phyloP scores from a whole-genome alignment of 768 basidiomycete genomes.

The Tulasnella sp. region DNA sequence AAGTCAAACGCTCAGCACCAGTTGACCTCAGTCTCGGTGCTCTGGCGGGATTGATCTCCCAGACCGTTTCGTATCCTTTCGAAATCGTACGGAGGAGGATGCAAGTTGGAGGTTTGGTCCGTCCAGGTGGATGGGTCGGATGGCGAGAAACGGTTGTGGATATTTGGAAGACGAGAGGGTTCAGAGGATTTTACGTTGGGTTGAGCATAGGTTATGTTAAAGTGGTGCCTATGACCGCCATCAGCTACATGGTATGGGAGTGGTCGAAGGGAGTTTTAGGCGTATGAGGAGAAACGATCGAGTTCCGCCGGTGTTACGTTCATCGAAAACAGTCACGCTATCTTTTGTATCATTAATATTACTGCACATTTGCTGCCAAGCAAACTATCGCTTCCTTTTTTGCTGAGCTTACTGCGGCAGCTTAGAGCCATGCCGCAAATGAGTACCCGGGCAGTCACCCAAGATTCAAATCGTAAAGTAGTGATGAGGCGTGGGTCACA shows the following conservation, averaged over 20 bases:
- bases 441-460: neutral
- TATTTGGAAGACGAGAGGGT: constrained; percentile 63
- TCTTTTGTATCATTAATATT: neutral
- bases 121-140: constrained; percentile 65
- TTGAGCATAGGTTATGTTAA: constrained; percentile 88
- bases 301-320: neutral
- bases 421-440: neutral
- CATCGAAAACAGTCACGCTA: neutral
- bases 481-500: neutral
- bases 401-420: neutral
- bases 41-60: constrained; percentile 72
- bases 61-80: constrained; percentile 90
- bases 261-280: constrained; percentile 51
- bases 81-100: constrained; percentile 86
- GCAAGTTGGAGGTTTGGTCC: constrained; percentile 86
- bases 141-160: constrained; percentile 68
- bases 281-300: constrained; percentile 27
- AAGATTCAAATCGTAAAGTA: neutral
- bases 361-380: neutral
- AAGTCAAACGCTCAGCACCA: constrained; percentile 32
- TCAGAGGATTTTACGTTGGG: constrained; percentile 86
- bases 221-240: constrained; percentile 92
- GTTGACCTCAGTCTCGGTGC: constrained; percentile 80
- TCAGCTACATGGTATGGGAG: constrained; percentile 90
- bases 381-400: neutral